Evolutionary conservation across 2,329 filamentous ascomycete species (phyloP).

Genomic region (Pezicula neosporulosa): DNA sequence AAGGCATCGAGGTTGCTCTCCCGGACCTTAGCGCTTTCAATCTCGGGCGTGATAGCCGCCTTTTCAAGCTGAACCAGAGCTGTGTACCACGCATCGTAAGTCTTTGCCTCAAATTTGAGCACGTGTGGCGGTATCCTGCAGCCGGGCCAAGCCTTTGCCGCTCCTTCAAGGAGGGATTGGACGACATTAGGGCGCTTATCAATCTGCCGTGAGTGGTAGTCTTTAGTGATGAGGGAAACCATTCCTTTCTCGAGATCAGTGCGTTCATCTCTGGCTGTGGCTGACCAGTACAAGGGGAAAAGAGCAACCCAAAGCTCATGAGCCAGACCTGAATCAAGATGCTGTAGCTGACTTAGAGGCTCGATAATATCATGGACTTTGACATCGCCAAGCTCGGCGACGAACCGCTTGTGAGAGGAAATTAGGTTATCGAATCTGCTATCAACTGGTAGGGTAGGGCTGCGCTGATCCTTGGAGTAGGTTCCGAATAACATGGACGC

Average conservation of each 20-base stretch:
- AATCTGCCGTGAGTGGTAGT: slow-evolving; percentile 91
- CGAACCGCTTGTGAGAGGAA: slow-evolving; percentile 75
- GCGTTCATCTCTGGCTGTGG: slow-evolving; percentile 81
- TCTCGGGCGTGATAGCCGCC: slow-evolving; percentile 71
- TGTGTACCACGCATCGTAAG: slow-evolving; percentile 97
- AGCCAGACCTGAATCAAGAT: slow-evolving; percentile 76
- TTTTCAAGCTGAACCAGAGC: slow-evolving; percentile 88
- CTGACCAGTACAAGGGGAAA: slow-evolving; percentile 93
- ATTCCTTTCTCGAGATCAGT: slow-evolving; percentile 87
- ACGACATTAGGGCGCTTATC: slow-evolving; percentile 95
- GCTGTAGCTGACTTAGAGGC: slow-evolving; percentile 86
- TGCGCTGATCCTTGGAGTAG: slow-evolving; percentile 66
- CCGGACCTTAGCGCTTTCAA: slow-evolving; percentile 78
- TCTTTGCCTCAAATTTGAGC: slow-evolving; percentile 90
- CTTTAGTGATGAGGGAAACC: slow-evolving; percentile 86
- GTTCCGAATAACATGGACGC: slow-evolving; percentile 70
- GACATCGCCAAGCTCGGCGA: slow-evolving; percentile 78
- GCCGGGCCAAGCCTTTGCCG: slow-evolving; percentile 77
- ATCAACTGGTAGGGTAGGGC: slow-evolving; percentile 70
- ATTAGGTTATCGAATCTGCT: slow-evolving; percentile 80
- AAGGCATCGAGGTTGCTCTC: slow-evolving; percentile 96
- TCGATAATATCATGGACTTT: slow-evolving; percentile 86
- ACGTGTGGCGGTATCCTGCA: slow-evolving; percentile 95
- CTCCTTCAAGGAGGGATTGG: slow-evolving; percentile 84
- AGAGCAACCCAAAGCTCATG: slow-evolving; percentile 88